Base-by-base conservation (phyloP, 768 basidiomycete species). In the Kwoniella dejecticola region DNA sequence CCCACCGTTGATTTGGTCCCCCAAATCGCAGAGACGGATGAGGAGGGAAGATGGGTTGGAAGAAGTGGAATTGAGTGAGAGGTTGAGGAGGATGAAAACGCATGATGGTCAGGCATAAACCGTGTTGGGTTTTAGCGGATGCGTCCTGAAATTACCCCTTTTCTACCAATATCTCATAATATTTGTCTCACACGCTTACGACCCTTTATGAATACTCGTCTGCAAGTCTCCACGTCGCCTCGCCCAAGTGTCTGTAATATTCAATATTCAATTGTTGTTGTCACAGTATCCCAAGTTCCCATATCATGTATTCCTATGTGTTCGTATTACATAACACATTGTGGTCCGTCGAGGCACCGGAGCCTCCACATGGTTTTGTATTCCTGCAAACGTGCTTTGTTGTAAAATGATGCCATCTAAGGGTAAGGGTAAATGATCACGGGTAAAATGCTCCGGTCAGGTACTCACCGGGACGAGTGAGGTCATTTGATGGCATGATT, bases 41-140 rank as follows among this genome's bases (percentile, higher is more conserved):
- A 36, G 64, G 55, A 50, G 68, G 42, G 45, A 60, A 50, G 61
- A 67, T 26, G 67, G 67, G 33, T 33, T 52, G 41, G 66, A 69
- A 29, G 73, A 75, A 44, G 33, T 69, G 38, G 70, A 71, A 46
- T 45, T 75, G 47, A 75, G 73, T 54, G 70, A 75, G 60, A 62
- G 54, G 24, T 56, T 75, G 36, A 60, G 72, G 44, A 45, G 29
- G 44, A 54, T 73, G 56, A 26, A 24, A 15, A 5, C 31, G 52
- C 13, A 59, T 33, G 30, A 38, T 21, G 40, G 23, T 38, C 38
- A 21, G 26, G 21, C 17, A 53, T 19, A 38, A 26, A 38, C 6
- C 24, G 11, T 11, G 47, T 24, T 26, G 36, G 27, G n/a, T 1
- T 11, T 19, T 2, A 38, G 30, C n/a, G 26, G 48, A 27, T 21